A percentile compares a stretch with the other conserved stretches of the same genome.
Conservation (phyloP, 73 alveolate species). For the Effrenium voratum region DNA sequence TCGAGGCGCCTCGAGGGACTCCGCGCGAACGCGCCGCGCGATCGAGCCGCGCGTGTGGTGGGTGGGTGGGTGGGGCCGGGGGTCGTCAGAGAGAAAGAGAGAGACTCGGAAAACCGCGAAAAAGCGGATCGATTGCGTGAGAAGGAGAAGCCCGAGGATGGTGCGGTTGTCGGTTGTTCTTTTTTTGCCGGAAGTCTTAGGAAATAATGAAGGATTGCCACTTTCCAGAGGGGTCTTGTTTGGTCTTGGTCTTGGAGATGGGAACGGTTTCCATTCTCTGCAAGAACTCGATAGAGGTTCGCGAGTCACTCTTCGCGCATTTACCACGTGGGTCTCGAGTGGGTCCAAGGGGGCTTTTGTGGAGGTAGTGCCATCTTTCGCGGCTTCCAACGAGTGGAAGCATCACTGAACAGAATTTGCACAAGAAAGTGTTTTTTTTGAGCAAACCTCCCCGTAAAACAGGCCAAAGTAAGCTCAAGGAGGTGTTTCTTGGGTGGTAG, state of each 20-base stretch:
- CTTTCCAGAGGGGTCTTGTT: not conserved
- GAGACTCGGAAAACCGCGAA: not conserved
- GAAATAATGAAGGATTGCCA: not conserved
- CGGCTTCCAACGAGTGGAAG: too few species aligned
- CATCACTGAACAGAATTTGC: too few species aligned
- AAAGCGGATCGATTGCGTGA: not conserved
- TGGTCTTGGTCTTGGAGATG: not conserved
- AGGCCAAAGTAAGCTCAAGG: too few species aligned
- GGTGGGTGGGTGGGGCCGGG: not conserved
- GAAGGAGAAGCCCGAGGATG: not conserved
- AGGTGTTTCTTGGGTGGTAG: too few species aligned
- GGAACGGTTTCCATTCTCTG: too few species aligned
- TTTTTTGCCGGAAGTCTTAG: not conserved
- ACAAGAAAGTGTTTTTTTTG: too few species aligned
- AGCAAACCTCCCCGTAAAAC: too few species aligned
- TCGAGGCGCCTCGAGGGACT: conserved; percentile 12
- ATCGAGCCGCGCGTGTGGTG: not conserved
- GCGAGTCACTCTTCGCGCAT: too few species aligned
- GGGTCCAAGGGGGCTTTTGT: too few species aligned
- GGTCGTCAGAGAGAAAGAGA: not conserved
- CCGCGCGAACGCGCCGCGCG: not conserved
- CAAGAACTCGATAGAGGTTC: too few species aligned
- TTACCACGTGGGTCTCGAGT: too few species aligned
- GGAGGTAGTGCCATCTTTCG: too few species aligned
- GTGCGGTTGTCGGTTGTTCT: not conserved